Evolutionary conservation across 371 early-diverging fungal species (phyloP), one percentile per base, ranked within the genome.

Genomic region (Mortierella sp.): DNA sequence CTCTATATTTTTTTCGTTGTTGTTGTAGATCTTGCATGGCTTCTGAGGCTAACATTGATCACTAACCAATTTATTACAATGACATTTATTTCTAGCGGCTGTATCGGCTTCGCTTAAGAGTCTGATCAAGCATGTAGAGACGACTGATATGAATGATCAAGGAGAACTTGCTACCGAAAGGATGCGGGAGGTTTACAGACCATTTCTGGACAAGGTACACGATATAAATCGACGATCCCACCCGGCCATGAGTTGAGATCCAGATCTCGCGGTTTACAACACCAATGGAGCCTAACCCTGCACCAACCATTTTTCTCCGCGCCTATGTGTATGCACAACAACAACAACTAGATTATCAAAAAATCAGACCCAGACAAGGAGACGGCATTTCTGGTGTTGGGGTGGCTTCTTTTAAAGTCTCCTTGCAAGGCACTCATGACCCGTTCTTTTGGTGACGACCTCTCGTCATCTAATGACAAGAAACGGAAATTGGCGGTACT

Each of bases 151-250:
- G 5, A 52, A 70, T 13, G 65, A 47, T 28, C 38, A 52, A 14
- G 45, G 38, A 2, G 71, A 74, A 14, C 2, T 28, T 9, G 58
- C 45, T 13, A 42, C 78, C 10, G 31, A 10, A 9, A 58, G 75
- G 26, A 76, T 79, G 71, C 74, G 76, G 13, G 76, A 84, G 34
- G 79, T 81, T 0, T 79, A 70, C 26, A 50, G 76, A 10, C 81
- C 81, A 14, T 65, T 84, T 21, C 28, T 79, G 47, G 81, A 81
- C 34, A 84, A 84, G 77, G 85, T 81, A 77, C 19, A 28, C 28
- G 28, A 58, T 3, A 31, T 60, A 4, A 28, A 60, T 60, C 13
- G 11, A 6, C 26, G 16, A 16, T 42, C n/a, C 42, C 8, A 19
- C 24, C 0, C 60, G 44, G 44, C 26, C n/a, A n/a, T 11, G 5